Conservation (phyloP, 805 yeast species). For the Maudiozyma barnettii region DNA sequence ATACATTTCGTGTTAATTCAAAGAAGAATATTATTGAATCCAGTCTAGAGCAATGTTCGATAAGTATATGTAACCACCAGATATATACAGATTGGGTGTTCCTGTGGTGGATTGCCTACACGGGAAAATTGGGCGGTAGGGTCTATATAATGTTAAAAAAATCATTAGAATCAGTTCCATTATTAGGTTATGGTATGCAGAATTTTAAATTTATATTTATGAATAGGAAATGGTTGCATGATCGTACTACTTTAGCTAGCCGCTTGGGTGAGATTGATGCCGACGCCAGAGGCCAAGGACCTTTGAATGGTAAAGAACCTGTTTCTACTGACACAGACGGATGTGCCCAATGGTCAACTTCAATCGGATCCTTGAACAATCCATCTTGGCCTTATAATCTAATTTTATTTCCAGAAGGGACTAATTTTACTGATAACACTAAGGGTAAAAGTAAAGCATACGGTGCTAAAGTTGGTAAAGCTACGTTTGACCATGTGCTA, state of each 20-base stretch:
- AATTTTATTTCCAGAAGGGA: slow-evolving; percentile 88
- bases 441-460: slow-evolving; percentile 46
- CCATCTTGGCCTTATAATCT: slow-evolving; percentile 53
- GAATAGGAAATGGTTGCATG: slow-evolving; percentile 79
- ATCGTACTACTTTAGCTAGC: slow-evolving; percentile 48
- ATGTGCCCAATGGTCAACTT: slow-evolving; percentile 16
- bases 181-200: slow-evolving; percentile 80
- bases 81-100: slow-evolving; percentile 91
- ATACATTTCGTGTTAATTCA: slow-evolving; percentile 24
- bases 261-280: slow-evolving; percentile 51
- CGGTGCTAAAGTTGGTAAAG: slow-evolving; percentile 42
- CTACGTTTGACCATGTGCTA: slow-evolving; percentile 51
- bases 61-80: slow-evolving; percentile 84
- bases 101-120: slow-evolving; percentile 76
- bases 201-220: slow-evolving; percentile 69
- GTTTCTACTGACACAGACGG: slow-evolving; percentile 22
- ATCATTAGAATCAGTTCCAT: slow-evolving; percentile 57
- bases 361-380: slow-evolving; percentile 19
- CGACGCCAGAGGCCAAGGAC: slow-evolving; percentile 49
- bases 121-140: slow-evolving; percentile 53
- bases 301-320: slow-evolving; percentile 33
- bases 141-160: slow-evolving; percentile 72
- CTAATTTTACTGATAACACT: slow-evolving; percentile 67
- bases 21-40: slow-evolving; percentile 18
- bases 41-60: slow-evolving; percentile 41